Conservation (phyloP, 805 yeast genomes). For the Starmera quercuum region DNA sequence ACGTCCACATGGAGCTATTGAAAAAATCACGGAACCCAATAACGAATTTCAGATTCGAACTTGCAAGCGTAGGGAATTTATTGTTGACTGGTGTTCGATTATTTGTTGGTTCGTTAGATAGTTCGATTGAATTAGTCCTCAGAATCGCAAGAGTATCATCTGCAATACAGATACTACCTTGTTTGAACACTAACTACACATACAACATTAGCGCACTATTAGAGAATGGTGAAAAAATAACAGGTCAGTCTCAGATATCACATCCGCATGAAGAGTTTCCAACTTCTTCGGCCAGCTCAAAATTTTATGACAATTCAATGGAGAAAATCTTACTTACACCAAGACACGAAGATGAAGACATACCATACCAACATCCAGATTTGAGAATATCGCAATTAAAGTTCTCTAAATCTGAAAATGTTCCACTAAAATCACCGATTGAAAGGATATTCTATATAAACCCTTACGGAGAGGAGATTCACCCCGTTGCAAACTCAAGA, state of each 20-base stretch:
- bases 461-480: constrained; percentile 81
- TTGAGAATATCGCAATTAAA: constrained; percentile 66
- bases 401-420: constrained; percentile 50
- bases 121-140: constrained; percentile 70
- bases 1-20: constrained; percentile 68
- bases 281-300: constrained; percentile 9
- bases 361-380: constrained; percentile 73
- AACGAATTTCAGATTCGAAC: constrained; percentile 60
- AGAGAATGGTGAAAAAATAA: constrained; percentile 60
- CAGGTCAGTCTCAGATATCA: constrained; percentile 91
- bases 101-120: constrained; percentile 77
- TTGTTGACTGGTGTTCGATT: constrained; percentile 75
- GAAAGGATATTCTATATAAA: constrained; percentile 70
- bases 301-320: constrained; percentile 8
- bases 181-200: constrained; percentile 76
- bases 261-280: constrained; percentile 50
- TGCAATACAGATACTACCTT: constrained; percentile 58
- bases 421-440: constrained; percentile 70
- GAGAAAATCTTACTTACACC: constrained; percentile 3
- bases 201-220: constrained; percentile 79
- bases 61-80: constrained; percentile 81
- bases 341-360: constrained; percentile 35
- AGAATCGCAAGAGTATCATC: constrained; percentile 55
- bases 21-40: constrained; percentile 52
- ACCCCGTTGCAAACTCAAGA: constrained; percentile 63